Evolutionary conservation across 176 grass and related monocot species (phyloP).

Genomic region (Poa annua): DNA sequence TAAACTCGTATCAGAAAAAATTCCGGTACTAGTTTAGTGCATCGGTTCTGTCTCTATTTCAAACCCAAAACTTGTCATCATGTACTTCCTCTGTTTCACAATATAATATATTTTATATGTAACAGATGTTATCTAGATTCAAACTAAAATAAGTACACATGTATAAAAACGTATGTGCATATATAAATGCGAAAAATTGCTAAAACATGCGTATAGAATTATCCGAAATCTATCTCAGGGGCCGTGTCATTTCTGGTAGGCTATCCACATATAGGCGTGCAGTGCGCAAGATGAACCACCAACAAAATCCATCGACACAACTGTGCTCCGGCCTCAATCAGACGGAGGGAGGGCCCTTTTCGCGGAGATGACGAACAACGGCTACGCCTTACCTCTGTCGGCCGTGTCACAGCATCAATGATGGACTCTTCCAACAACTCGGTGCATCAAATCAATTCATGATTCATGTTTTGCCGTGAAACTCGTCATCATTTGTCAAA

Average conservation of each 20-base stretch:
- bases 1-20: no score
- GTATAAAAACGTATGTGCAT: no score
- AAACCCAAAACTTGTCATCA: no score
- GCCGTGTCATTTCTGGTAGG: slow-evolving; percentile 37
- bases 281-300: background rate
- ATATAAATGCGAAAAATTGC: no score
- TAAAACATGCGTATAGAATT: no score
- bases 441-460: background rate
- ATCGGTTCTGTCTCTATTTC: no score
- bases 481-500: background rate
- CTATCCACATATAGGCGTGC: background rate
- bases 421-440: background rate
- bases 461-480: no score
- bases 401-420: background rate
- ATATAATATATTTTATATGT: no score
- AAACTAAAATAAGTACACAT: no score
- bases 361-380: background rate
- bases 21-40: no score
- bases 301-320: background rate
- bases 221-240: background rate
- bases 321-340: background rate
- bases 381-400: background rate
- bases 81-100: no score
- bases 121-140: no score
- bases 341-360: background rate